Percentiles rank a stretch among this genome's conserved stretches.
Conservation (phyloP, 345 rosid species). For the Durio zibethinus region DNA sequence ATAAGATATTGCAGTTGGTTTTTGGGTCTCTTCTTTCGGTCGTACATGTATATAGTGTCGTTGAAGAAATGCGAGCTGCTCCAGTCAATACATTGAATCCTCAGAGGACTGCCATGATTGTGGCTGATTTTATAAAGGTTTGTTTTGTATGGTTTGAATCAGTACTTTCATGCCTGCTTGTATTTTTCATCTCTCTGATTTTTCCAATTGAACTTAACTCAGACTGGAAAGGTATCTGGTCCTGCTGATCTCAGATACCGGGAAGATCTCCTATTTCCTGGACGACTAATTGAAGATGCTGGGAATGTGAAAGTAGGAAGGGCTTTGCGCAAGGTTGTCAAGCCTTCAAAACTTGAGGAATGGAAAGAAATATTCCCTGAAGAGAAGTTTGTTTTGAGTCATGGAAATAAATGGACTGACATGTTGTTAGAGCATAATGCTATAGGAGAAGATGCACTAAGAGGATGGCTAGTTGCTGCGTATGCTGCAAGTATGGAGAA, state of each 20-base stretch:
- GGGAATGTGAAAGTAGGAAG: slow-evolving; percentile 84
- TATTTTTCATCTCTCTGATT: slow-evolving; percentile 20
- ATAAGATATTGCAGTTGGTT: slow-evolving; percentile 57
- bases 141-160: slow-evolving; percentile 13
- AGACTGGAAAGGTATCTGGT: slow-evolving; percentile 75
- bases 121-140: slow-evolving; percentile 82
- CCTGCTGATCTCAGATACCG: slow-evolving; percentile 76
- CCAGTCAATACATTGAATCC: slow-evolving; percentile 90
- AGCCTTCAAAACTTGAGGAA: slow-evolving; percentile 61
- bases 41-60: slow-evolving; percentile 57
- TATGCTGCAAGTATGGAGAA: slow-evolving; percentile 46
- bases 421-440: slow-evolving; percentile 80
- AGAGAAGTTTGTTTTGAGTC: slow-evolving; percentile 68
- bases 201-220: slow-evolving; percentile 20
- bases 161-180: background rate
- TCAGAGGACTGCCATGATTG: slow-evolving; percentile 83
- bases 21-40: slow-evolving; percentile 75
- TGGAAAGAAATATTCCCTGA: slow-evolving; percentile 57
- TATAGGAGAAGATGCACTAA: slow-evolving; percentile 80
- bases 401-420: slow-evolving; percentile 53
- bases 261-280: slow-evolving; percentile 79
- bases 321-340: slow-evolving; percentile 54
- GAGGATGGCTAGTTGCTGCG: slow-evolving; percentile 96
- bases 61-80: slow-evolving; percentile 82
- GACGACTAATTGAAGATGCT: slow-evolving; percentile 70